Conservation (phyloP, 1,139 yeast genomes). For the Scheffersomyces lignicola region DNA sequence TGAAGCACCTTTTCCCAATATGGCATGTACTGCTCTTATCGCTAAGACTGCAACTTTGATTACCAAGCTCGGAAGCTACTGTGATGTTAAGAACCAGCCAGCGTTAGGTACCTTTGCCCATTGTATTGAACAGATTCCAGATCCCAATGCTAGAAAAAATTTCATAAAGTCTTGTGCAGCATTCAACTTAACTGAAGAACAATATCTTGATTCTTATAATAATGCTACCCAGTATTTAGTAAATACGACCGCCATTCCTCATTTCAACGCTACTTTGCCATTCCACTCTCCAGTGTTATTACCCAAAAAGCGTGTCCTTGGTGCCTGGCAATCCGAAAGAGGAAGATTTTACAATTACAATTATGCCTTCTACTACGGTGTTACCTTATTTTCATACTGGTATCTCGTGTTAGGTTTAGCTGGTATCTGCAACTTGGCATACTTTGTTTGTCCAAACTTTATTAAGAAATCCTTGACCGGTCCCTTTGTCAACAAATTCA, state of each 20-base stretch:
- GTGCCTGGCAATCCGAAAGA: conserved; percentile 38
- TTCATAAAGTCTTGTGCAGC: conserved; percentile 27
- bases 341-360: conserved; percentile 42
- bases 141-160: conserved; percentile 22
- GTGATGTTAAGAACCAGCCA: conserved; percentile 34
- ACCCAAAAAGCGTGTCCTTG: conserved; percentile 20
- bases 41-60: conserved; percentile 27
- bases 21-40: conserved; percentile 30
- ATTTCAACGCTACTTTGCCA: conserved; percentile 23
- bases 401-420: conserved; percentile 44
- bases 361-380: conserved; percentile 50
- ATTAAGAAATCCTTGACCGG: conserved; percentile 30
- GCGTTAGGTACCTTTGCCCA: conserved; percentile 42
- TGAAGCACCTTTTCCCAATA: conserved; percentile 17
- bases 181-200: conserved; percentile 26
- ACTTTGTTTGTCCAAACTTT: conserved; percentile 35
- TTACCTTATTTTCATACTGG: conserved; percentile 49
- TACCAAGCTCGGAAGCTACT: conserved; percentile 29
- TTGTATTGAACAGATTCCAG: conserved; percentile 30
- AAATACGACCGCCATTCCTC: conserved; percentile 24
- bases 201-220: conserved; percentile 30
- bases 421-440: conserved; percentile 36
- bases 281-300: conserved; percentile 34
- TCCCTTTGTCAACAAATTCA: conserved; percentile 31
- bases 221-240: conserved; percentile 39